Conservation (phyloP, 306 rosid genomes). For the Citrullus amarus region DNA sequence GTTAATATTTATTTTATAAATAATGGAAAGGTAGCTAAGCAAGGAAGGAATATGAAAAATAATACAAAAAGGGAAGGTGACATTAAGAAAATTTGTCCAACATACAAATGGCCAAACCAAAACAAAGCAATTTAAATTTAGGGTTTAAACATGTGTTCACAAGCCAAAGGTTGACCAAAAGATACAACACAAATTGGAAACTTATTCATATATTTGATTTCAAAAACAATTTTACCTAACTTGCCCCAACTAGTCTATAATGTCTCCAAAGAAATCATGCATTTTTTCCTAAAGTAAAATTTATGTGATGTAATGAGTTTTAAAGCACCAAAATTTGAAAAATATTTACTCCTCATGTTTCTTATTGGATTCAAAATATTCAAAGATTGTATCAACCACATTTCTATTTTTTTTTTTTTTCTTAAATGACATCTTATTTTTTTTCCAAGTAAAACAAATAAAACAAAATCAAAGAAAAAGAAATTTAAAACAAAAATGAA, state of each 20-base stretch:
- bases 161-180: neutral
- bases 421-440: too few species aligned
- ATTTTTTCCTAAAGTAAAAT: neutral
- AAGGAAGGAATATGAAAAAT: neutral
- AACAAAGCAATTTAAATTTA: neutral
- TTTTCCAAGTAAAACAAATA: too few species aligned
- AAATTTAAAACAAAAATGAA: too few species aligned
- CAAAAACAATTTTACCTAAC: neutral
- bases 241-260: neutral
- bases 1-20: too few species aligned
- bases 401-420: too few species aligned
- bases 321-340: neutral
- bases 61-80: neutral
- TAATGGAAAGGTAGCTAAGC: neutral
- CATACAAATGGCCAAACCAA: neutral
- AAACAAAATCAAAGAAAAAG: too few species aligned
- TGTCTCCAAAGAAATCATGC: neutral
- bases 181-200: neutral
- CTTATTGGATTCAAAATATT: neutral
- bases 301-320: neutral
- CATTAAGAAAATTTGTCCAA: neutral
- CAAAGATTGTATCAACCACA: too few species aligned
- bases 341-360: neutral
- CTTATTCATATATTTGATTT: neutral
- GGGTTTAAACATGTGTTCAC: neutral